Percentiles rank a stretch among this genome's conserved stretches.
Evolutionary conservation across 805 yeast species (phyloP).

Genomic region (Blastobotrys muscicola): DNA sequence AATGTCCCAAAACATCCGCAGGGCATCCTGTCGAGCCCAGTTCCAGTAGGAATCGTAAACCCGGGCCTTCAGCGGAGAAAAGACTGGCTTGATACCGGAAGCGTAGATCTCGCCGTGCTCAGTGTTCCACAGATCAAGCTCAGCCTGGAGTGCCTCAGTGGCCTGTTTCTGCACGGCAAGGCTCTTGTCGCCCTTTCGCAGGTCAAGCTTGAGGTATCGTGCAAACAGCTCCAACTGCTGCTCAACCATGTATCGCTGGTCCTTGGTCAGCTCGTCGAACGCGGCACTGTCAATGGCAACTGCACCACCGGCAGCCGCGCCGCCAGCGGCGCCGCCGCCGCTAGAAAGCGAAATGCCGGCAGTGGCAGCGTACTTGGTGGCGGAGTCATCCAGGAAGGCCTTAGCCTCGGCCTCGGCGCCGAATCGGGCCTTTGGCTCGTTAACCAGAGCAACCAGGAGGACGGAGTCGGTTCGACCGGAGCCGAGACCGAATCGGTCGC

Average conservation of each 20-base stretch:
- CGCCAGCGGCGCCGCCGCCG: conserved; percentile 48
- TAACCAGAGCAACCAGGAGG: conserved; percentile 69
- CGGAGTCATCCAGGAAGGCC: conserved; percentile 69
- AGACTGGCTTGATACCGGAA: conserved; percentile 80
- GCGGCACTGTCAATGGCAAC: conserved; percentile 94
- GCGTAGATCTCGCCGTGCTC: conserved; percentile 93
- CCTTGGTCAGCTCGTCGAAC: conserved; percentile 69
- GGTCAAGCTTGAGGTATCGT: conserved; percentile 85
- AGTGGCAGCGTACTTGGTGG: conserved; percentile 75
- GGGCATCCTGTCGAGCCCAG: conserved; percentile 98
- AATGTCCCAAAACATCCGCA: conserved; percentile 89
- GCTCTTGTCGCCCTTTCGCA: conserved; percentile 83
- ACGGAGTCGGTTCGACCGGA: conserved; percentile 92
- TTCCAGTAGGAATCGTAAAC: conserved; percentile 98
- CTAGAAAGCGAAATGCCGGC: conserved; percentile 71
- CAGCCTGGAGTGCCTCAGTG: conserved; percentile 70
- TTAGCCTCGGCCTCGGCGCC: conserved; percentile 85
- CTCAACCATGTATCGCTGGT: conserved; percentile 57
- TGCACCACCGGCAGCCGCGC: conserved; percentile 49
- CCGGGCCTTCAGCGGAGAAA: conserved; percentile 89
- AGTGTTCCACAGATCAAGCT: conserved; percentile 84
- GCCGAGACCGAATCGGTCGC: conserved; percentile 86
- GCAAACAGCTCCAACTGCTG: conserved; percentile 89
- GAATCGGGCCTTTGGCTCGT: conserved; percentile 86
- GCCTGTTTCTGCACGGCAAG: conserved; percentile 79